Base-by-base conservation (phyloP, 495 filamentous ascomycete genomes). In the Sphaerosporella brunnea region DNA sequence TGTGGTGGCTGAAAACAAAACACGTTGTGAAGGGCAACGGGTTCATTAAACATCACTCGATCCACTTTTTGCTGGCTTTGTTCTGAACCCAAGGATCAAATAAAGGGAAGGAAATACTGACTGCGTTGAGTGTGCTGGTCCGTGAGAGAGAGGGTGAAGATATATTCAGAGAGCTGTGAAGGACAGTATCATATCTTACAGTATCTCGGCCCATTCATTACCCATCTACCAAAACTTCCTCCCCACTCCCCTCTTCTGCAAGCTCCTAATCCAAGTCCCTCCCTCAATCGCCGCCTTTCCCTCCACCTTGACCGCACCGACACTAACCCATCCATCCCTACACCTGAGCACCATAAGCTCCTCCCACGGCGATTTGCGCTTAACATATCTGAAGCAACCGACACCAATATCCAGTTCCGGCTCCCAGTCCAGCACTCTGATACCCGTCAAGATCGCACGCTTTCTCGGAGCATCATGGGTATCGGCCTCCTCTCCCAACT, bases 211-310 rank as follows among this genome's bases (percentile, higher is more conserved):
- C n/a, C n/a, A n/a, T 32, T 13, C 28, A 32, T 7, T 13, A 32
- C 28, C 28, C 7, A 32, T 18, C 46, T 41, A 11, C 44, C n/a
- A 9, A 47, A 47, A 47, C 16, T 2, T 32, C 26, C 18, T 26
- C 44, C 42, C 51, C 18, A 49, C 18, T 19, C 32, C 18, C 40
- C 39, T 32, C 20, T 36, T 20, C 21, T 44, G 47, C 37, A 61
- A 21, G 35, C 54, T 59, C 19, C 54, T 58, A 19, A 54, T 59
- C 58, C 59, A 61, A 4, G 59, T 59, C 19, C 49, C 53, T 15
- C 46, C 58, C 34, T 50, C 24, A 9, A 53, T 41, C 38, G 46
- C 19, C 15, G 8, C 36, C 30, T 62, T 58, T 1, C 59, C 59
- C 18, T 62, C 59, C 7, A 61, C 18, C 35, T 61, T 53, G 5